Conservation (phyloP, 2,329 filamentous ascomycete species). For the Calcarisporium arbuscula region DNA sequence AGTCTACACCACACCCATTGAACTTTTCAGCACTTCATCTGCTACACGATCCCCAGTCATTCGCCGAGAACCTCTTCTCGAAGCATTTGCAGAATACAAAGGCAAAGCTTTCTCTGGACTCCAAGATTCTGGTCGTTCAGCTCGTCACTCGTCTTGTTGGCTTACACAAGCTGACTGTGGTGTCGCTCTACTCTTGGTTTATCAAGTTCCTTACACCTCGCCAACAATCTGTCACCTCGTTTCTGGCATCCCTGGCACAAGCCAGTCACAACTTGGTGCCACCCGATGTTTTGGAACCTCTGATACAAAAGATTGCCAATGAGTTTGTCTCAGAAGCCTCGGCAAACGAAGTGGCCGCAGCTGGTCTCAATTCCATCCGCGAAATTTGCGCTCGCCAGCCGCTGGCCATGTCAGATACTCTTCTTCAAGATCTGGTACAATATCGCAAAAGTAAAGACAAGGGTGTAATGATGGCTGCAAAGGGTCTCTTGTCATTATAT, state of each 20-base stretch:
- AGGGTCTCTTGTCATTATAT: slow-evolving; percentile 84
- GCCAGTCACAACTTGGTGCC: slow-evolving; percentile 87
- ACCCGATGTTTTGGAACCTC: slow-evolving; percentile 82
- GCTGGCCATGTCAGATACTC: slow-evolving; percentile 89
- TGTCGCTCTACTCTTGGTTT: slow-evolving; percentile 93
- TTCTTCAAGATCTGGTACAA: slow-evolving; percentile 93
- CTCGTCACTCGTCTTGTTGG: slow-evolving; percentile 87
- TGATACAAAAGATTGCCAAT: slow-evolving; percentile 93
- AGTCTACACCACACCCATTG: slow-evolving; percentile 76
- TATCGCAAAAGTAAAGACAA: slow-evolving; percentile 98
- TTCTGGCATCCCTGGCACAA: slow-evolving; percentile 87
- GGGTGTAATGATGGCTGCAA: slow-evolving; percentile 97
- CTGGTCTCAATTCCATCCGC: slow-evolving; percentile 88
- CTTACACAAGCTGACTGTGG: slow-evolving; percentile 83
- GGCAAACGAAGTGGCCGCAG: slow-evolving; percentile 82
- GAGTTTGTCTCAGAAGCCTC: slow-evolving; percentile 96
- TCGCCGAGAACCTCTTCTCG: slow-evolving; percentile 81
- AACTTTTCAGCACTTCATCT: slow-evolving; percentile 97
- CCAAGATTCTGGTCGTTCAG: slow-evolving; percentile 84
- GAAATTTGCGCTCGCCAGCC: slow-evolving; percentile 92
- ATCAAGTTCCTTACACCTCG: slow-evolving; percentile 84
- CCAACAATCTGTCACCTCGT: slow-evolving; percentile 86
- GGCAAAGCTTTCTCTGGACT: slow-evolving; percentile 78
- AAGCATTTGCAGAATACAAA: slow-evolving; percentile 88
- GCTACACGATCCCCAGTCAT: slow-evolving; percentile 88